These are phyloP conservation scores for Epichloe bromicola DNA, from an alignment of 2,329 filamentous ascomycete genomes.

Conservation along the genomic window DNA sequence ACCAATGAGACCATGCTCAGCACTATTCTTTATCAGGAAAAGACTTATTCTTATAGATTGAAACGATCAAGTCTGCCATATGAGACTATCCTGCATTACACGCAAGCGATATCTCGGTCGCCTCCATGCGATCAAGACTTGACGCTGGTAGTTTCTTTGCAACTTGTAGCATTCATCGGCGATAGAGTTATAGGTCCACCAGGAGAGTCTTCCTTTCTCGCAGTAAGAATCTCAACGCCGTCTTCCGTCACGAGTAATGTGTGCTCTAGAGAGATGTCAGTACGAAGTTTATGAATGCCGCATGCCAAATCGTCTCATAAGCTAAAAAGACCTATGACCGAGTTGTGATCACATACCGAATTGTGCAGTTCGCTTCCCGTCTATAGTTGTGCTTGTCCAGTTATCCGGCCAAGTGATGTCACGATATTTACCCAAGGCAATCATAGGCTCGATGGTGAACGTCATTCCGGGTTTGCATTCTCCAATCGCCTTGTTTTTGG, in stretches of 20 bases:
- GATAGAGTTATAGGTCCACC: conserved; percentile 58
- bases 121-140: neutral
- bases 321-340: neutral
- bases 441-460: conserved; percentile 99
- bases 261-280: conserved; percentile 42
- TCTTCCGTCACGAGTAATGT: conserved; percentile 73
- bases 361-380: conserved; percentile 82
- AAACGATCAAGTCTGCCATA: too few species aligned
- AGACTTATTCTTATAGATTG: too few species aligned
- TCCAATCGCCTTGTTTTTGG: conserved; percentile 94
- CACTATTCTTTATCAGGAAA: too few species aligned
- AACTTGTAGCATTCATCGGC: conserved; percentile 9
- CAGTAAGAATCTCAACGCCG: conserved; percentile 71
- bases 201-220: conserved; percentile 57
- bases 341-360: conserved; percentile 51
- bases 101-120: too few species aligned
- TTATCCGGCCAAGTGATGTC: conserved; percentile 98
- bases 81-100: too few species aligned
- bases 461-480: conserved; percentile 94
- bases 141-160: neutral
- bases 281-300: neutral
- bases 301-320: neutral
- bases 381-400: conserved; percentile 90
- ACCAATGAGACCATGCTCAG: too few species aligned
- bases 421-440: conserved; percentile 77